Conservation (phyloP, 345 rosid species). For the Gossypium raimondii region DNA sequence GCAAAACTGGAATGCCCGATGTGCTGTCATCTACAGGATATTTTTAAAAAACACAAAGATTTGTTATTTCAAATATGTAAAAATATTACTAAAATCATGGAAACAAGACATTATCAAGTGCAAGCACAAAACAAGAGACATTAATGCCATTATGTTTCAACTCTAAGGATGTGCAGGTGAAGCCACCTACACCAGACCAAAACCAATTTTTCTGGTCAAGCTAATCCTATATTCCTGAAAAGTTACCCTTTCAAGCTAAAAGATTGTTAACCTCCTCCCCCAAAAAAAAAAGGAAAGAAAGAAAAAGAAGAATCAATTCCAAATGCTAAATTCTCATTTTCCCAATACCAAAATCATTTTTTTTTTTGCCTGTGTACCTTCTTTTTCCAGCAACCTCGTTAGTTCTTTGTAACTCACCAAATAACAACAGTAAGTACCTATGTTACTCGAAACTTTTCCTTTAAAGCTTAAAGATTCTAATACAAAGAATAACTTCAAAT, state of each 20-base stretch:
- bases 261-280: background rate
- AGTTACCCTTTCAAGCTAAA: background rate
- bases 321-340: background rate
- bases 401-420: background rate
- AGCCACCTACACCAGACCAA: background rate
- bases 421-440: background rate
- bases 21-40: conserved; percentile 87
- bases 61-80: background rate
- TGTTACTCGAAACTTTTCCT: background rate
- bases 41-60: background rate
- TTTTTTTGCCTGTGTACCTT: background rate
- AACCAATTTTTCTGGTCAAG: background rate
- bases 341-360: background rate
- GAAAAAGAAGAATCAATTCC: background rate
- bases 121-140: background rate
- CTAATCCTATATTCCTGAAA: background rate
- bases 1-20: conserved; percentile 96
- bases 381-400: background rate
- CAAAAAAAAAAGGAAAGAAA: background rate
- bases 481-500: background rate
- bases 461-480: background rate
- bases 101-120: background rate
- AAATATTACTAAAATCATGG: background rate
- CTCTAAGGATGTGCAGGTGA: background rate
- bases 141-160: background rate